Percentiles rank a stretch among this genome's conserved stretches.
Evolutionary conservation across 768 basidiomycete species (phyloP).

Genomic region (Pleurotus tuber-regium): DNA sequence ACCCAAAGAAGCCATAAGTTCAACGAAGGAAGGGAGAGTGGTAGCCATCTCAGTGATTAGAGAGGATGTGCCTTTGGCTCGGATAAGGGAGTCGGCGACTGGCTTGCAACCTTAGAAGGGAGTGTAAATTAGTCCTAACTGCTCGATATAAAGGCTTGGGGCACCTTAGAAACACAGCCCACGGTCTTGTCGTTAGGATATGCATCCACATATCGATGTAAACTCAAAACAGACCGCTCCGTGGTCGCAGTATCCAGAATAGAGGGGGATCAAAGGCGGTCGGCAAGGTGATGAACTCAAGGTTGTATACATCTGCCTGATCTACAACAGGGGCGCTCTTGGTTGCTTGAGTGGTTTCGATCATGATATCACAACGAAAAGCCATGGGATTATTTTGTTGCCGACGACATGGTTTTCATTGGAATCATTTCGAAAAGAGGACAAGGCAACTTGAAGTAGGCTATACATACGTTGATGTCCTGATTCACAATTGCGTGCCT

Average conservation of each 20-base stretch:
- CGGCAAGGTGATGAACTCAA: conserved; percentile 55
- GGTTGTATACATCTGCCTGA: conserved; percentile 9
- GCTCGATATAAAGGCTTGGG: conserved; percentile 12
- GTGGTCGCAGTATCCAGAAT: conserved; percentile 38
- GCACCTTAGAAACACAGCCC: conserved; percentile 55
- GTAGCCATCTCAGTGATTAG: conserved; percentile 45
- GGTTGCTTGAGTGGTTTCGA: conserved; percentile 5
- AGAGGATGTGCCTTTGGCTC: conserved; percentile 10
- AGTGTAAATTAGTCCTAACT: neutral
- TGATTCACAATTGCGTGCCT: neutral
- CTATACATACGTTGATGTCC: no score
- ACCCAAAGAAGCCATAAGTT: conserved; percentile 83
- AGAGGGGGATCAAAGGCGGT: conserved; percentile 47
- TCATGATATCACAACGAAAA: neutral
- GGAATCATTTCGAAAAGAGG: conserved; percentile 1
- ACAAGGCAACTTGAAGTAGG: neutral
- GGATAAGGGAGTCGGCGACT: conserved; percentile 15
- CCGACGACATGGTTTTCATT: neutral
- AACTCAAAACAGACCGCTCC: conserved; percentile 26
- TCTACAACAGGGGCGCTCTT: conserved; percentile 11
- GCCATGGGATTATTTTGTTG: conserved; percentile 8
- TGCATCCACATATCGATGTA: conserved; percentile 37
- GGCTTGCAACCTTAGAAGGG: conserved; percentile 18
- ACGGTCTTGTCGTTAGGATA: conserved; percentile 54
- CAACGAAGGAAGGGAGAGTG: conserved; percentile 81